Base-by-base conservation (phyloP, 108 stramenopile species). In the Mediolabrus comicus region DNA sequence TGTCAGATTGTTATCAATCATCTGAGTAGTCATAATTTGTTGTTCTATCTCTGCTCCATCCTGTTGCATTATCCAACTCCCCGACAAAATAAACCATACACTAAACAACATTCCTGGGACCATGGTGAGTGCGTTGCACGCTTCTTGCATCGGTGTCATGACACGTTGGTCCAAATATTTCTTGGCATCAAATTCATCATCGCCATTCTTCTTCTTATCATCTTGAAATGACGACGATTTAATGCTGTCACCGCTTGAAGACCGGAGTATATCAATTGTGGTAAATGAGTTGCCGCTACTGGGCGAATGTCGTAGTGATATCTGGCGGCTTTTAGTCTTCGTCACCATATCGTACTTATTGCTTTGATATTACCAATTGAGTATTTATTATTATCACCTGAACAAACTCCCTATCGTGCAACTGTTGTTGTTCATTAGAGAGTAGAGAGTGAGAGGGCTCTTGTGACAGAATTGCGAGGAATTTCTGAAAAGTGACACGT, bases 141-240 rank as follows among this genome's bases (percentile, higher is more conserved):
- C 71, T 63, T 93, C 92, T 71, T 93, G 92, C 36, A 79, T 62
- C 9, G 84, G 72, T 13, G 88, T 80, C 92, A 93, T 93, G 29
- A 84, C 75, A 51, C 92, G 82, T 36, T 75, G 69, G n/a, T 79
- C 59, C 27, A 71, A 31, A 29, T 56, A 77, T 19, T 46, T 65
- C 33, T 77, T 51, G 5, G 58, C 43, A 29, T 72, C 71, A 19
- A 67, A 77, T 68, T 17, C 14, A 9, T 35, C n/a, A 4, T 61
- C 16, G 14, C 7, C 36, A n/a, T 36, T 33, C 1, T 66, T 27
- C 14, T 55, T 33, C 34, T 36, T 38, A 0, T 53, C 53, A n/a
- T 54, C 52, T 30, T 8, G 7, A 33, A 33, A 22, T 43, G 41
- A 43, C 17, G 46, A 49, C 14, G 46, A 49, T 1, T 17, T 1